phyloP scores from a whole-genome alignment of 2,329 filamentous ascomycete species.

The Coleophoma crateriformis region DNA sequence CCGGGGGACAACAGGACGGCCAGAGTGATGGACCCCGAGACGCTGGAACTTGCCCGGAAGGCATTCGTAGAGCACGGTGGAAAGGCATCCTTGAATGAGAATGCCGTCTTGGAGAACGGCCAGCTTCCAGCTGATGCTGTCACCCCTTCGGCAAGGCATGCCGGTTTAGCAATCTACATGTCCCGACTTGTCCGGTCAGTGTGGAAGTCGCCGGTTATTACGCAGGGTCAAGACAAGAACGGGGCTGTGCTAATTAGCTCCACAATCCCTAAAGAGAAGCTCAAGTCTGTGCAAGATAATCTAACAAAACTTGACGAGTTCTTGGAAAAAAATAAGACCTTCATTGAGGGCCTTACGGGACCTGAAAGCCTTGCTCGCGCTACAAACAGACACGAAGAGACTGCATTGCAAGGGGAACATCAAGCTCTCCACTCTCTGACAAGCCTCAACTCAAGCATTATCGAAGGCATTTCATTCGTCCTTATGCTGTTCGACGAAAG shows the following conservation, averaged over 20 bases:
- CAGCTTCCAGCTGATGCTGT: slow-evolving; percentile 75
- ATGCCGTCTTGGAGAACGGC: slow-evolving; percentile 53
- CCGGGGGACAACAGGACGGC: slow-evolving; percentile 69
- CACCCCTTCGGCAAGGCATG: slow-evolving; percentile 80
- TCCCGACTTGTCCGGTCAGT: slow-evolving; percentile 81
- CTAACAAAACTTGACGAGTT: slow-evolving; percentile 76
- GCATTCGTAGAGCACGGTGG: slow-evolving; percentile 92
- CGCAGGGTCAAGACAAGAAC: slow-evolving; percentile 36
- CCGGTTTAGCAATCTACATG: slow-evolving; percentile 83
- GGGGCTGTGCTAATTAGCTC: slow-evolving; percentile 61
- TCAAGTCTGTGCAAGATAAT: slow-evolving; percentile 73
- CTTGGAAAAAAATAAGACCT: slow-evolving; percentile 77
- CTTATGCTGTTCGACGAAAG: slow-evolving; percentile 92
- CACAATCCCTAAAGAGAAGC: slow-evolving; percentile 60
- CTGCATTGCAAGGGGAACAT: slow-evolving; percentile 89
- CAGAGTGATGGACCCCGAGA: slow-evolving; percentile 72
- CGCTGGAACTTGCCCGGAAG: slow-evolving; percentile 77
- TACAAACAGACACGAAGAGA: slow-evolving; percentile 80
- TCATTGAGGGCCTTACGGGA: slow-evolving; percentile 91
- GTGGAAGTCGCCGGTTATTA: slow-evolving; percentile 77
- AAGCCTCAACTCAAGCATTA: slow-evolving; percentile 81
- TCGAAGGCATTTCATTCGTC: slow-evolving; percentile 95
- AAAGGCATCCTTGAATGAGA: slow-evolving; percentile 78
- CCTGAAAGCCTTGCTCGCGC: slow-evolving; percentile 77
- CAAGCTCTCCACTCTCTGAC: slow-evolving; percentile 84